Evolutionary conservation across 768 basidiomycete genomes (phyloP).

Genomic region (Collybiopsis confluens): DNA sequence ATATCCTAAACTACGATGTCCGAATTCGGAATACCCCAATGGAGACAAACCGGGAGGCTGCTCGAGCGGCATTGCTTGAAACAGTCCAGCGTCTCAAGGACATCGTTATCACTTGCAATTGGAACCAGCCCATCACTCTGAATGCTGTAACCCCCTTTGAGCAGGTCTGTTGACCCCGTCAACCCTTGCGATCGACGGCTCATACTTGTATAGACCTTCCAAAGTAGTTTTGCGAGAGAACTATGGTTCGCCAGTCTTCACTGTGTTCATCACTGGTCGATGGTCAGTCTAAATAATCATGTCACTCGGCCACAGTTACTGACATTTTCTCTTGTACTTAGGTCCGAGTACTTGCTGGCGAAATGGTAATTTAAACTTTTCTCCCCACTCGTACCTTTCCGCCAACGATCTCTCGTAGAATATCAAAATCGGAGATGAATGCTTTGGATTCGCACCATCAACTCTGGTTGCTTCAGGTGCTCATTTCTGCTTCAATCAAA

Average conservation of each 20-base stretch:
- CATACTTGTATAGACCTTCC: constrained; percentile 35
- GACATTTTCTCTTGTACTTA: constrained; percentile 21
- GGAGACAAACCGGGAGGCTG: constrained; percentile 64
- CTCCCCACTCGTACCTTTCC: constrained; percentile 8
- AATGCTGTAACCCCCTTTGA: constrained; percentile 78
- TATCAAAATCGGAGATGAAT: constrained; percentile 60
- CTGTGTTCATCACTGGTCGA: constrained; percentile 89
- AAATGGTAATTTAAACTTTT: constrained; percentile 51
- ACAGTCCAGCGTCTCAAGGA: constrained; percentile 54
- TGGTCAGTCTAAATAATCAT: constrained; percentile 44
- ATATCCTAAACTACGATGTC: constrained; percentile 70
- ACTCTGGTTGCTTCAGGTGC: constrained; percentile 72
- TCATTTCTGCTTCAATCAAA: background rate
- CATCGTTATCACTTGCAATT: constrained; percentile 40
- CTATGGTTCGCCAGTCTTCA: constrained; percentile 85
- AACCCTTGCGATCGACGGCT: too few relatives aligned
- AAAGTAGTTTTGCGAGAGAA: constrained; percentile 82
- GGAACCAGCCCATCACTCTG: constrained; percentile 61
- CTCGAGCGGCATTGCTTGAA: constrained; percentile 50
- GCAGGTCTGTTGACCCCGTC: constrained; percentile 28
- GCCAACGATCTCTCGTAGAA: constrained; percentile 35
- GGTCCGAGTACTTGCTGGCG: constrained; percentile 82
- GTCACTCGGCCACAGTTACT: background rate
- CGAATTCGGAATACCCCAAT: constrained; percentile 79
- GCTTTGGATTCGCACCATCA: constrained; percentile 82